Evolutionary conservation across 192 early-diverging fungal genomes (phyloP), one percentile per base, ranked within the genome.

Genomic region (Chytriomyces confervae): DNA sequence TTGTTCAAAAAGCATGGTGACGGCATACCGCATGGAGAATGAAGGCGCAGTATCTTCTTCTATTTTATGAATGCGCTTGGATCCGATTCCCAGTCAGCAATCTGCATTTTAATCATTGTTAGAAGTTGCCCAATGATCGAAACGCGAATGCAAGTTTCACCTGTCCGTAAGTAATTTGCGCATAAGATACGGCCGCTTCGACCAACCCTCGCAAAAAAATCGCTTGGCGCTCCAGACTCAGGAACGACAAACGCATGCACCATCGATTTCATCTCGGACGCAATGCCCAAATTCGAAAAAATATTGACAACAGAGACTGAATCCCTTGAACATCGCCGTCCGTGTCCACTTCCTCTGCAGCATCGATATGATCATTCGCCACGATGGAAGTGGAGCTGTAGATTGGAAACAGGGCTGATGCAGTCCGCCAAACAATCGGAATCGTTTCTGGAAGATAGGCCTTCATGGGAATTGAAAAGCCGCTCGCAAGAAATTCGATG

Each of bases 1-100:
- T 51, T 60, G 69, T 11, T 71, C 69, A 60, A 71, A 71, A 13
- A 71, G 69, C 69, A 71, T 71, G 46, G 69, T n/a, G 6, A 71
- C 53, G 13, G 69, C 11, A 2, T 71, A 71, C 20, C 69, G 11
- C 69, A 71, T 71, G 10, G 69, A 53, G 36, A 71, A 71, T 0
- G 69, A 71, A 10, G 69, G 69, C 6, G 69, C 49, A n/a, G 69
- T 71, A n/a, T 71, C 69, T 71, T 71, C 69, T 53, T 71, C 69
- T 51, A 53, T 27, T 71, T 71, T n/a, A 71, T 60, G 36, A 27
- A 71, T 11, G 49, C 44, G 50, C 27, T 57, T 43, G 44, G 44
- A 24, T 71, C 69, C 7, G 69, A 71, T 47, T 71, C 50, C 69
- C 69, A 71, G 16, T 47, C n/a, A n/a, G 49, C 69, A 20, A 71